Evolutionary conservation across 2,329 filamentous ascomycete species (phyloP).

Genomic region (Colletotrichum sp.): DNA sequence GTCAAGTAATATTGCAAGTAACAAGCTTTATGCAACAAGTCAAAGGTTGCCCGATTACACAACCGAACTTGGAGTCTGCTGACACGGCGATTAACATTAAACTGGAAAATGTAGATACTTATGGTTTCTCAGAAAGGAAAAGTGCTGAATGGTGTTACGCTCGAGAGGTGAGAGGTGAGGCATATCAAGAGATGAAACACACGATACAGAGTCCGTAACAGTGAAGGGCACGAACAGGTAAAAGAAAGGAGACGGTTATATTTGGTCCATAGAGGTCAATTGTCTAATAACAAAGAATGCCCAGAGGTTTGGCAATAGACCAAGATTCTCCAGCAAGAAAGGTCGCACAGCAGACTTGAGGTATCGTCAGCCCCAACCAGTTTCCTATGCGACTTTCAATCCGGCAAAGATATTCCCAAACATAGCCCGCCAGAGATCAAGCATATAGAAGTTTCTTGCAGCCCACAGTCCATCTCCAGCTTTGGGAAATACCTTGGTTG

Average conservation of each 20-base stretch:
- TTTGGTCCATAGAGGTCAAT: neutral
- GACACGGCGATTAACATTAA: neutral
- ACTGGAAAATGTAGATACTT: neutral
- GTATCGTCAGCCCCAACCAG: neutral
- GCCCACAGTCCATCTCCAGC: slow-evolving; percentile 40
- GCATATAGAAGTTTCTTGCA: neutral
- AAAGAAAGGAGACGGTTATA: neutral
- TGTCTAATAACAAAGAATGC: neutral
- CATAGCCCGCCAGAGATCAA: slow-evolving; percentile 1
- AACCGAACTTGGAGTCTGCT: neutral
- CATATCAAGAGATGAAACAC: neutral
- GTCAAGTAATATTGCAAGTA: neutral
- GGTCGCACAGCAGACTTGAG: neutral
- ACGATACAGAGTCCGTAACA: neutral
- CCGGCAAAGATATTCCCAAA: neutral
- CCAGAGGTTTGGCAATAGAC: neutral
- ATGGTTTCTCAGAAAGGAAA: neutral
- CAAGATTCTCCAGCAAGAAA: neutral
- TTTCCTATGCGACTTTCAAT: neutral
- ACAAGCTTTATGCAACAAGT: neutral
- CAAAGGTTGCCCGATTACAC: neutral
- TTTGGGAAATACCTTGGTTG: slow-evolving; percentile 46
- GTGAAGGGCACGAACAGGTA: neutral
- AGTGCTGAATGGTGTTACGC: neutral
- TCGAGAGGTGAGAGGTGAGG: neutral